Percentiles rank a stretch among this genome's conserved stretches.
These are phyloP conservation scores for Aureococcus anophagefferens DNA, from an alignment of 108 stramenopile species.

Conservation along the genomic window DNA sequence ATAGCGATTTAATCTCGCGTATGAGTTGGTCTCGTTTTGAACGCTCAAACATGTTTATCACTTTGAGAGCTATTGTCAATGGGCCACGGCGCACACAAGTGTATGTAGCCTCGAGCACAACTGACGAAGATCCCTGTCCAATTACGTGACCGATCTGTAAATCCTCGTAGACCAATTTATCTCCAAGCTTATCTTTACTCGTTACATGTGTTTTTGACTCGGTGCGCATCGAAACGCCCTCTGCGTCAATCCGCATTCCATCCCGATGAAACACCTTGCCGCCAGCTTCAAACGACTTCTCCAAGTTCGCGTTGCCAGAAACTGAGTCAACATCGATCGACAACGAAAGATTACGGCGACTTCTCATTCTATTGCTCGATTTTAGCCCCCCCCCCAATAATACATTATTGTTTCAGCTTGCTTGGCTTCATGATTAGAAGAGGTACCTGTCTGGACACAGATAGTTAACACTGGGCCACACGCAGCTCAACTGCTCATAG, in stretches of 20 bases:
- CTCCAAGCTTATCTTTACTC: too few relatives aligned
- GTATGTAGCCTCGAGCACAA: slow-evolving; percentile 29
- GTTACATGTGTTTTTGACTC: slow-evolving; percentile 12
- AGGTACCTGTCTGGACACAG: too few relatives aligned
- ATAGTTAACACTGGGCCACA: too few relatives aligned
- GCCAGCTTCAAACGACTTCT: slow-evolving; percentile 17
- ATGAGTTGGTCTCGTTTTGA: slow-evolving; percentile 43
- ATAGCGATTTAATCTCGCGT: slow-evolving; percentile 46
- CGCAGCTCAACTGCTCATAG: too few relatives aligned
- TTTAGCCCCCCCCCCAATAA: too few relatives aligned
- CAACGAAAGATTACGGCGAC: too few relatives aligned
- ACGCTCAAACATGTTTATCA: slow-evolving; percentile 48
- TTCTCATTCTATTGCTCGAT: too few relatives aligned
- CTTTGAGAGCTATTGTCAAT: slow-evolving; percentile 22
- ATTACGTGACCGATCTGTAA: slow-evolving; percentile 39
- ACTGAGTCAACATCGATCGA: too few relatives aligned
- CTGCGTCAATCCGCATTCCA: slow-evolving; percentile 12
- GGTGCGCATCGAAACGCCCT: slow-evolving; percentile 13
- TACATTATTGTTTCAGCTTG: too few relatives aligned
- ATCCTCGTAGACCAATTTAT: slow-evolving; percentile 42
- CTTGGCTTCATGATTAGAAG: too few relatives aligned
- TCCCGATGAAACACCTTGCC: slow-evolving; percentile 16
- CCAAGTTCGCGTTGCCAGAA: too few relatives aligned
- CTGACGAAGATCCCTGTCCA: slow-evolving; percentile 29
- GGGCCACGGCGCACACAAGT: slow-evolving; percentile 11